Evolutionary conservation across 106 monocot genomes (phyloP).

Genomic region (Hemerocallis citrina): DNA sequence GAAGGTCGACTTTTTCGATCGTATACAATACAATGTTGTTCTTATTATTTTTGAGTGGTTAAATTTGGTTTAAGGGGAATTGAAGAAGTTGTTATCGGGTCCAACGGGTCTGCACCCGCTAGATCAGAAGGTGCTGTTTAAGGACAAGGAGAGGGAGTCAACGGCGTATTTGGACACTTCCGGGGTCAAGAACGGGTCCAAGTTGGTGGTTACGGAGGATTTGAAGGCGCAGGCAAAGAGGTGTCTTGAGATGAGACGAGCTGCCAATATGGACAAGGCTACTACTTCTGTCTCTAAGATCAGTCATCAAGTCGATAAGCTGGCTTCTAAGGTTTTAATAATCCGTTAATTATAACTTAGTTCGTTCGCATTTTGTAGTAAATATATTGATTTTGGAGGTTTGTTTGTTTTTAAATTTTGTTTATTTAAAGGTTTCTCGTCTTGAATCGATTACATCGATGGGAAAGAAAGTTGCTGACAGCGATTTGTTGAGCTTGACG

Average conservation of each 20-base stretch:
- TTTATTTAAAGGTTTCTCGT: constrained; percentile 46
- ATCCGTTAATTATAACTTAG: no score
- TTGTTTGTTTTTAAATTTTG: no score
- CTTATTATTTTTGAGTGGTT: background rate
- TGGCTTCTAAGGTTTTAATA: constrained; percentile 62
- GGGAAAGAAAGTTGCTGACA: constrained; percentile 62
- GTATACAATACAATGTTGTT: background rate
- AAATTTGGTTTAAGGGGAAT: constrained; percentile 47
- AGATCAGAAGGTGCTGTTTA: constrained; percentile 80
- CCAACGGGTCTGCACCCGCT: constrained; percentile 63
- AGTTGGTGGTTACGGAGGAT: constrained; percentile 63
- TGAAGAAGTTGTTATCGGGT: constrained; percentile 75
- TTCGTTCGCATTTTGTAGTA: no score
- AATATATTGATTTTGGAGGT: no score
- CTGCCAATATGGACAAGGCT: constrained; percentile 54
- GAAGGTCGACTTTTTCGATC: background rate
- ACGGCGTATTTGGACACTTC: constrained; percentile 53
- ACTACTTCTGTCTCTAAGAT: constrained; percentile 46
- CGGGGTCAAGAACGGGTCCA: constrained; percentile 83
- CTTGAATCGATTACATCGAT: constrained; percentile 46
- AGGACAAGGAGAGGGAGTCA: constrained; percentile 74
- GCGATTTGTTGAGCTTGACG: constrained; percentile 46
- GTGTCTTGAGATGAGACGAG: constrained; percentile 50
- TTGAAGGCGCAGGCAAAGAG: constrained; percentile 57
- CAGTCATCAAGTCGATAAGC: constrained; percentile 53